phyloP scores from a whole-genome alignment of 129 eudicot genomes.

The Solidago caesia region DNA sequence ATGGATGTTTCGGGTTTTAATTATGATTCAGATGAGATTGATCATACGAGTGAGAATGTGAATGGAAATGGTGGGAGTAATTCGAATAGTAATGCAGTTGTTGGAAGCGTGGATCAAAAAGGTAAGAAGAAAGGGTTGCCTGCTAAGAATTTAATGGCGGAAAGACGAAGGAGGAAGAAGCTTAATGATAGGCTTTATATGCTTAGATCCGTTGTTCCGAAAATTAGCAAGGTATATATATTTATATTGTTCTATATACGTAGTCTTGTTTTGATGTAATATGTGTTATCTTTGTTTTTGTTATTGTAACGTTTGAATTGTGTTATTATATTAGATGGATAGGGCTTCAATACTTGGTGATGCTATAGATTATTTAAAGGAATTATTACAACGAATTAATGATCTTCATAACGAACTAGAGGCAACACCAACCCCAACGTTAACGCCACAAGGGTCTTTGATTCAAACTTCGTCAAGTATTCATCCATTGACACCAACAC shows the following conservation, averaged over 20 bases:
- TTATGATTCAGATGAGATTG: conserved; percentile 68
- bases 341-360: conserved; percentile 79
- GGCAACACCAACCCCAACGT: conserved; percentile 19
- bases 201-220: conserved; percentile 74
- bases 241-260: neutral
- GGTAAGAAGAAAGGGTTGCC: conserved; percentile 77
- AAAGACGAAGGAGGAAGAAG: conserved; percentile 71
- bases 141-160: conserved; percentile 86
- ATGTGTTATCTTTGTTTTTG: neutral
- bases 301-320: neutral
- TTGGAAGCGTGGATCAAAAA: conserved; percentile 41
- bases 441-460: conserved; percentile 41
- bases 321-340: conserved; percentile 52
- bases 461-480: conserved; percentile 44
- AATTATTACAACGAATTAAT: conserved; percentile 57
- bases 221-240: conserved; percentile 58
- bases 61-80: conserved; percentile 26
- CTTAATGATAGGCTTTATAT: conserved; percentile 76
- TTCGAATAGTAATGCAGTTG: conserved; percentile 22
- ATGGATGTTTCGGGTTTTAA: conserved; percentile 47
- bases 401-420: conserved; percentile 58
- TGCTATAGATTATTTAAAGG: conserved; percentile 72
- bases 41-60: conserved; percentile 26
- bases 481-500: conserved; percentile 50
- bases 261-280: neutral